These are phyloP conservation scores for Epichloe sibirici DNA, from an alignment of 2,329 filamentous ascomycete genomes.

Conservation along the genomic window DNA sequence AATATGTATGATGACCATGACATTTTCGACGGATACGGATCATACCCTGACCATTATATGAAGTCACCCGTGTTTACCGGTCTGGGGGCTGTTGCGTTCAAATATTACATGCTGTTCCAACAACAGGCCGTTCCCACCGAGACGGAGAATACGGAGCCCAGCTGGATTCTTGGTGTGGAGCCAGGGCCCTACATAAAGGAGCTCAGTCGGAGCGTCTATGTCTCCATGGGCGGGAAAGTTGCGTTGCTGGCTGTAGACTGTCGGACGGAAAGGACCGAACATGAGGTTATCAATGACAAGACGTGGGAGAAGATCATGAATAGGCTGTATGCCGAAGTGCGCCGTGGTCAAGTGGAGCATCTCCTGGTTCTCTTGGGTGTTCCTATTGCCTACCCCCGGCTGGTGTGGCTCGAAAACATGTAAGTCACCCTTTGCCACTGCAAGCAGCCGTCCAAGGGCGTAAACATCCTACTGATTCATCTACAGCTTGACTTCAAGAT, in stretches of 20 bases:
- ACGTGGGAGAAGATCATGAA: conserved; percentile 84
- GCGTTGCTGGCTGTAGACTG: conserved; percentile 82
- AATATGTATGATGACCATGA: conserved; percentile 98
- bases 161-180: conserved; percentile 70
- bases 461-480: conserved; percentile 11
- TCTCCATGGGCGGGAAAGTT: conserved; percentile 67
- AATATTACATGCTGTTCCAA: conserved; percentile 98
- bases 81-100: conserved; percentile 83
- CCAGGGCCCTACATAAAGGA: conserved; percentile 88
- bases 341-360: conserved; percentile 77
- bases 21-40: conserved; percentile 84
- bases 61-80: conserved; percentile 79
- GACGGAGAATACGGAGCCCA: conserved; percentile 72
- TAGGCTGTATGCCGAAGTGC: conserved; percentile 68
- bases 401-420: conserved; percentile 60
- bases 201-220: conserved; percentile 71
- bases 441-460: background rate
- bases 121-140: conserved; percentile 81
- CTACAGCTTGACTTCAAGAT: conserved; percentile 62
- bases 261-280: conserved; percentile 75
- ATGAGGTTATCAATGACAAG: conserved; percentile 67
- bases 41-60: conserved; percentile 89
- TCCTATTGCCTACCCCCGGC: conserved; percentile 67
- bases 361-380: conserved; percentile 79
- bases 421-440: conserved; percentile 26